phyloP scores from a whole-genome alignment of 2,329 filamentous ascomycete species.

The Scytalidium lignicola region DNA sequence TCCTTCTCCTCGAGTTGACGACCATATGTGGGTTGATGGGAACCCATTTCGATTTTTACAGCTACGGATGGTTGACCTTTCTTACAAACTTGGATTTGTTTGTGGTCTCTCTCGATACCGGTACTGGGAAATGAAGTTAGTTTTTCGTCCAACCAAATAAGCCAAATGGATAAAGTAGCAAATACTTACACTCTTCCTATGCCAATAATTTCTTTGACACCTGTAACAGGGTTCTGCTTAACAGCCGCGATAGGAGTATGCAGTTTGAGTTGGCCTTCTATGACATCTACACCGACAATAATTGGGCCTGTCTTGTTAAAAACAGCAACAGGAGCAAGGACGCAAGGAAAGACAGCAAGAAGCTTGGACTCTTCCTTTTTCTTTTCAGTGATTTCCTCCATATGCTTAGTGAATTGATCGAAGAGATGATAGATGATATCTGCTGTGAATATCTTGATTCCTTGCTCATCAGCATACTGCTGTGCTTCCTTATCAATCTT shows the following conservation, averaged over 20 bases:
- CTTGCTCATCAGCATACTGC: constrained; percentile 84
- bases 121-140: constrained; percentile 51
- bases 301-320: constrained; percentile 99
- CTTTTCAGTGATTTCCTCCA: constrained; percentile 79
- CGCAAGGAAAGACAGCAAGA: constrained; percentile 93
- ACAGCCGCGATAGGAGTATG: constrained; percentile 88
- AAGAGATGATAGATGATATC: constrained; percentile 99
- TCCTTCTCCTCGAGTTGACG: constrained; percentile 93
- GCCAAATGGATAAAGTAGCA: neutral
- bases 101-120: constrained; percentile 96
- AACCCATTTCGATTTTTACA: constrained; percentile 91
- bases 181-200: constrained; percentile 70
- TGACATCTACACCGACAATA: constrained; percentile 88
- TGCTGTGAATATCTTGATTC: constrained; percentile 96
- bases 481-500: constrained; percentile 97
- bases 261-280: constrained; percentile 80
- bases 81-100: constrained; percentile 86
- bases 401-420: constrained; percentile 93
- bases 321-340: constrained; percentile 81
- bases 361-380: constrained; percentile 97
- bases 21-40: constrained; percentile 89
- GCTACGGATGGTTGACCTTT: constrained; percentile 96
- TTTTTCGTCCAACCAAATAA: neutral
- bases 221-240: constrained; percentile 73
- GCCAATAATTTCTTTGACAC: constrained; percentile 75